phyloP scores from a whole-genome alignment of 2,329 filamentous ascomycete species.

The Diaporthe longicolla region DNA sequence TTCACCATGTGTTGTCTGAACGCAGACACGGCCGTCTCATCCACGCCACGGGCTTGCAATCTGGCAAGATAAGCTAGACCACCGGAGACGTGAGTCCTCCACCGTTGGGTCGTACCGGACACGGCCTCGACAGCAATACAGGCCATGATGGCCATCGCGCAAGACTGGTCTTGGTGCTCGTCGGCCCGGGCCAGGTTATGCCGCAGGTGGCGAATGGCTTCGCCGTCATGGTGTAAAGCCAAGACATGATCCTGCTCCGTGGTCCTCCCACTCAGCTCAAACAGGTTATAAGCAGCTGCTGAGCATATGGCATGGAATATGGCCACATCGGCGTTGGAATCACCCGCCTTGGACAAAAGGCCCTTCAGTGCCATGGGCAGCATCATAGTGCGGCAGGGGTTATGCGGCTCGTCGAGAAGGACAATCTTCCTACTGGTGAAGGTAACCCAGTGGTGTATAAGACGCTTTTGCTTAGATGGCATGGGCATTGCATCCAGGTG shows the following conservation, averaged over 20 bases:
- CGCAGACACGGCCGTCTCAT: slow-evolving; percentile 38
- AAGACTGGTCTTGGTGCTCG: slow-evolving; percentile 50
- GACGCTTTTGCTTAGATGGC: slow-evolving; percentile 43
- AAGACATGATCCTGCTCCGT: slow-evolving; percentile 43
- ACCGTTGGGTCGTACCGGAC: slow-evolving; percentile 46
- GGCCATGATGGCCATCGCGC: slow-evolving; percentile 58
- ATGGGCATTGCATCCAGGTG: slow-evolving; percentile 45
- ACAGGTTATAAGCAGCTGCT: slow-evolving; percentile 56
- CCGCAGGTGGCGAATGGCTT: slow-evolving; percentile 46
- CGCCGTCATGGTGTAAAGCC: slow-evolving; percentile 45
- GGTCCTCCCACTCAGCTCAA: slow-evolving; percentile 53
- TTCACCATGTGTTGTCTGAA: slow-evolving; percentile 47
- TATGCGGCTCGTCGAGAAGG: slow-evolving; percentile 47
- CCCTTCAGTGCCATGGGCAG: slow-evolving; percentile 47
- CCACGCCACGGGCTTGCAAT: slow-evolving; percentile 38
- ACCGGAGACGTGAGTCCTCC: slow-evolving; percentile 46
- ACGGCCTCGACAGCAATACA: slow-evolving; percentile 50
- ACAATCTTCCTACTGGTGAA: slow-evolving; percentile 48
- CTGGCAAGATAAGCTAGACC: slow-evolving; percentile 45
- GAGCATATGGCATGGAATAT: slow-evolving; percentile 52
- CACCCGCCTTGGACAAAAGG: slow-evolving; percentile 42
- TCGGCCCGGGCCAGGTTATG: slow-evolving; percentile 45
- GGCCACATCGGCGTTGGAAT: slow-evolving; percentile 45
- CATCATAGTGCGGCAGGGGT: slow-evolving; percentile 48
- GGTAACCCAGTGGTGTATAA: slow-evolving; percentile 49